These are phyloP conservation scores for Cadophora sp. DNA, from an alignment of 2,329 filamentous ascomycete genomes.

Conservation along the genomic window DNA sequence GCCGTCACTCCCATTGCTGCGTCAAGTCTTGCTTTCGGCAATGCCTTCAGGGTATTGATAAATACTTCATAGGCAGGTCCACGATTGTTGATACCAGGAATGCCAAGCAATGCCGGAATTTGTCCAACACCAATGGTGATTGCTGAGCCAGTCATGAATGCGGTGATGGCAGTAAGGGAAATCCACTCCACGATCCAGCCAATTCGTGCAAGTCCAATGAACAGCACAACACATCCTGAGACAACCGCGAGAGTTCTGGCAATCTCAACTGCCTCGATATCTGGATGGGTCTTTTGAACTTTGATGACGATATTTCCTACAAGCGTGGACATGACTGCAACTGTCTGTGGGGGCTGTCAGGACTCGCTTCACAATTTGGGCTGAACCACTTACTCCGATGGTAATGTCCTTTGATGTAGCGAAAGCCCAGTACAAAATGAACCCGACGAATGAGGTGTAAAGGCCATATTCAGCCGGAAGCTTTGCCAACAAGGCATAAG, in stretches of 20 bases:
- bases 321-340: constrained; percentile 93
- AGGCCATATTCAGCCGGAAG: constrained; percentile 85
- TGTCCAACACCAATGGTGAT: constrained; percentile 89
- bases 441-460: constrained; percentile 96
- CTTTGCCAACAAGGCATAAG: constrained; percentile 84
- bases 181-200: constrained; percentile 96
- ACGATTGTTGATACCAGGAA: constrained; percentile 74
- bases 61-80: constrained; percentile 84
- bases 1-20: constrained; percentile 89
- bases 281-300: constrained; percentile 62
- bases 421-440: constrained; percentile 95
- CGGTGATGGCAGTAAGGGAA: constrained; percentile 85
- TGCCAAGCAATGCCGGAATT: constrained; percentile 79
- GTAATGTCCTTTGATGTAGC: constrained; percentile 99
- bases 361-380: not conserved
- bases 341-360: constrained; percentile 63
- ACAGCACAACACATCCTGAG: constrained; percentile 76
- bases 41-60: constrained; percentile 79
- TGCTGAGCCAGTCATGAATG: constrained; percentile 97
- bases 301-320: constrained; percentile 81
- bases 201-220: constrained; percentile 78
- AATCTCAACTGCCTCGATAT: constrained; percentile 68
- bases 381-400: constrained; percentile 74
- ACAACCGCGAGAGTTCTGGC: constrained; percentile 82
- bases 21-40: constrained; percentile 72